phyloP scores from a whole-genome alignment of 2,329 filamentous ascomycete species.

The Cryphonectria naterciae region DNA sequence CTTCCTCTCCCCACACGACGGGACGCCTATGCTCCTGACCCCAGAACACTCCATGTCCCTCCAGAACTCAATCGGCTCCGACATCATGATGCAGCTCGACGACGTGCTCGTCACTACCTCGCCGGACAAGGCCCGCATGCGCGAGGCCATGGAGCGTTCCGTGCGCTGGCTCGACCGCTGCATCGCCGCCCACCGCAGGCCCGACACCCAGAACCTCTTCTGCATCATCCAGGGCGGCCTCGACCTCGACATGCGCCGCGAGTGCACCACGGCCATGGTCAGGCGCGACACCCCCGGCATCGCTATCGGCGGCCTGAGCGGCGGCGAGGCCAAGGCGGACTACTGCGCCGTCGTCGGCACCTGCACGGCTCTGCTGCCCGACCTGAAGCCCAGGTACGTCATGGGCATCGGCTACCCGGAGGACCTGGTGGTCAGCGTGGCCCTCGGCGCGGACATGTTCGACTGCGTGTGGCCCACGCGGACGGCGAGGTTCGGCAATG shows the following conservation, averaged over 20 bases:
- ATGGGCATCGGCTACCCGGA: conserved; percentile 99
- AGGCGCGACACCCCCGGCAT: conserved; percentile 91
- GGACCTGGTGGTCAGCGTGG: conserved; percentile 90
- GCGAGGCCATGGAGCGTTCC: conserved; percentile 92
- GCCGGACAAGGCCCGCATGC: conserved; percentile 84
- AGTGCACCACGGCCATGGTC: conserved; percentile 88
- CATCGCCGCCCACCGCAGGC: conserved; percentile 84
- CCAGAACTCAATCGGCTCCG: conserved; percentile 95
- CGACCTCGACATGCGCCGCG: conserved; percentile 80
- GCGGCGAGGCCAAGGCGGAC: conserved; percentile 90
- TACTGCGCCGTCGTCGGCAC: conserved; percentile 89
- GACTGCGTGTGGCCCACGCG: conserved; percentile 98
- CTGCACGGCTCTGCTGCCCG: conserved; percentile 83
- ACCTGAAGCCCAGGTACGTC: conserved; percentile 94
- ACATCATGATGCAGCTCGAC: conserved; percentile 99
- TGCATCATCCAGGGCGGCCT: conserved; percentile 98
- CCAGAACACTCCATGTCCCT: conserved; percentile 96
- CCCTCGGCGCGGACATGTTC: conserved; percentile 97
- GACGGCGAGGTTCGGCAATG: conserved; percentile 95
- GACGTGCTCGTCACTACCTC: conserved; percentile 97
- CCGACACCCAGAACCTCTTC: conserved; percentile 86
- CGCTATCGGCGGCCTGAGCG: conserved; percentile 91
- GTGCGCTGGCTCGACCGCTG: conserved; percentile 96
- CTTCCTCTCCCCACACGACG: conserved; percentile 96
- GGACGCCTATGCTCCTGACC: conserved; percentile 92